phyloP scores from a whole-genome alignment of 768 basidiomycete species.

The Hericium alpestre region DNA sequence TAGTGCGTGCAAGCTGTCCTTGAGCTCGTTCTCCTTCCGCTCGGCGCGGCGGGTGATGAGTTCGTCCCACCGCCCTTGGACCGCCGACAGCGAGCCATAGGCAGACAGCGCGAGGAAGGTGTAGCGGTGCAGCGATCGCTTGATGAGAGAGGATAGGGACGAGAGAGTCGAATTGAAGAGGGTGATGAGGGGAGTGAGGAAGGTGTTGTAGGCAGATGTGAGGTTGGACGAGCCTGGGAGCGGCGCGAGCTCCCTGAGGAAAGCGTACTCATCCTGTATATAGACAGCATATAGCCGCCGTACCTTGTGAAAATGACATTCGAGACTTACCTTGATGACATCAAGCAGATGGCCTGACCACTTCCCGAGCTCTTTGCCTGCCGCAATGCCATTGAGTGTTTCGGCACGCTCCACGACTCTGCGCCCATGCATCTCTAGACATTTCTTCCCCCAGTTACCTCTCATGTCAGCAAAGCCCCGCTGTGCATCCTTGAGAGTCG shows the following conservation, averaged over 20 bases:
- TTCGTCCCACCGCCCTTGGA: slow-evolving; percentile 59
- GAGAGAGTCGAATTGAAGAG: slow-evolving; percentile 59
- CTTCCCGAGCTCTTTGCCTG: slow-evolving; percentile 60
- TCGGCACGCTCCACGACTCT: slow-evolving; percentile 63
- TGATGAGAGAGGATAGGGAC: slow-evolving; percentile 54
- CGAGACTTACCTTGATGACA: slow-evolving; percentile 49
- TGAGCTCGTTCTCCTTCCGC: slow-evolving; percentile 50
- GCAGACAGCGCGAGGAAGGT: slow-evolving; percentile 71
- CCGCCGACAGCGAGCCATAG: slow-evolving; percentile 45
- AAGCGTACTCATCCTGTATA: slow-evolving; percentile 59
- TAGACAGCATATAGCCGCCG: background rate
- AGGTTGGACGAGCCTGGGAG: slow-evolving; percentile 40
- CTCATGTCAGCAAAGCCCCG: slow-evolving; percentile 82
- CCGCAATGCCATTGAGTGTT: slow-evolving; percentile 49
- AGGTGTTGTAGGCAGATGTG: slow-evolving; percentile 46
- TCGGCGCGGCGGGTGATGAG: slow-evolving; percentile 41
- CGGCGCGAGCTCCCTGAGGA: slow-evolving; percentile 54
- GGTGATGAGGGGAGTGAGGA: slow-evolving; percentile 53
- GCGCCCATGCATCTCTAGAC: slow-evolving; percentile 61
- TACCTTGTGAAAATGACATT: background rate
- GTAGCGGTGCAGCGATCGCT: slow-evolving; percentile 68
- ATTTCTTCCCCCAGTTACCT: slow-evolving; percentile 66
- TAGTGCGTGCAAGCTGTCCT: slow-evolving; percentile 56
- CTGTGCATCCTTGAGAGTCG: slow-evolving; percentile 66
- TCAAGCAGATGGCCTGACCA: slow-evolving; percentile 59